phyloP scores from a whole-genome alignment of 345 rosid species.

The Geranium rotundifolium region DNA sequence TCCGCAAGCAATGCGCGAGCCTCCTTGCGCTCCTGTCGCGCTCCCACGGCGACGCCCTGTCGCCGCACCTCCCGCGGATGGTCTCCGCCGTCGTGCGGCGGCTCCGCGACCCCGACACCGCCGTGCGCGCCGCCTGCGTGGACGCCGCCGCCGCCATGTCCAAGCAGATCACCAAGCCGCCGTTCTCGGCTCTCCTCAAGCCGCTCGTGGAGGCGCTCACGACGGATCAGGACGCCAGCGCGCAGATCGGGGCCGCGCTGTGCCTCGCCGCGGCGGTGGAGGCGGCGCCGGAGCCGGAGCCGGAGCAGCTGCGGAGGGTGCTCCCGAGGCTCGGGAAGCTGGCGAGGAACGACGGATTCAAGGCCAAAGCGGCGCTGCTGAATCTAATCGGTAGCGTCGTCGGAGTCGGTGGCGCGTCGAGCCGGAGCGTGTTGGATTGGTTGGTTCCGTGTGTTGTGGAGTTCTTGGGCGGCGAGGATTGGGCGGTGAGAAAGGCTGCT shows the following conservation, averaged over 20 bases:
- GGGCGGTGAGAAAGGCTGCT: slow-evolving; percentile 85
- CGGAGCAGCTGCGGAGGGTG: slow-evolving; percentile 40
- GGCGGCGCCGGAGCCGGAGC: slow-evolving; percentile 17
- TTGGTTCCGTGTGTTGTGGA: slow-evolving; percentile 49
- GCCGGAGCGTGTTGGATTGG: slow-evolving; percentile 52
- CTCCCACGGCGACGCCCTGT: slow-evolving; percentile 68
- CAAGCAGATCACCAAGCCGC: slow-evolving; percentile 33
- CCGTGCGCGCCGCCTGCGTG: slow-evolving; percentile 78
- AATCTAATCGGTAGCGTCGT: slow-evolving; percentile 57
- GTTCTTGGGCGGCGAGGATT: slow-evolving; percentile 59
- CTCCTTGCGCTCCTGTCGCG: slow-evolving; percentile 63
- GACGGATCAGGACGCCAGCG: slow-evolving; percentile 56
- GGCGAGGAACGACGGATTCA: slow-evolving; percentile 56
- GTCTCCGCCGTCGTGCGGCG: slow-evolving; percentile 66
- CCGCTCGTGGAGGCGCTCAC: slow-evolving; percentile 55
- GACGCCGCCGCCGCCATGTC: slow-evolving; percentile 65
- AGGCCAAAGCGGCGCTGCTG: slow-evolving; percentile 60
- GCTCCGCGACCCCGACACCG: slow-evolving; percentile 70
- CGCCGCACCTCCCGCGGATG: slow-evolving; percentile 73
- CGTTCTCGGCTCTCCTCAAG: slow-evolving; percentile 45
- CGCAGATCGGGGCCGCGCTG: slow-evolving; percentile 77
- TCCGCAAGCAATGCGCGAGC: slow-evolving; percentile 69
- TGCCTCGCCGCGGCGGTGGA: slow-evolving; percentile 73
- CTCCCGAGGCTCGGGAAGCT: slow-evolving; percentile 63
- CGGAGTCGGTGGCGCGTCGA: slow-evolving; percentile 41